Evolutionary conservation across 2,329 filamentous ascomycete genomes (phyloP).

Genomic region (Fusarium sp.): DNA sequence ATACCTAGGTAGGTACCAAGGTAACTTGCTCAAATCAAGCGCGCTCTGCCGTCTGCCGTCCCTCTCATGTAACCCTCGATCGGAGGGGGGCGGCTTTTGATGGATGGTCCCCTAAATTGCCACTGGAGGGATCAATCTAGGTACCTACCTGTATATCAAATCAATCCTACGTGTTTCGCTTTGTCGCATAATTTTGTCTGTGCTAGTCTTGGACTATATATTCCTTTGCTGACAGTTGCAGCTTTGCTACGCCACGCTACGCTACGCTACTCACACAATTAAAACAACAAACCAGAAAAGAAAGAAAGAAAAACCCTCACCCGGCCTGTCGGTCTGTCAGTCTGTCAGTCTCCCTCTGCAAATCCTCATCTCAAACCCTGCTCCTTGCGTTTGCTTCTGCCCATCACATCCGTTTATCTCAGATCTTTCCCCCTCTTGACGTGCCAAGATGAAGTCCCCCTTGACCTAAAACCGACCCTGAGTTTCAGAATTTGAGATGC

Average conservation of each 20-base stretch:
- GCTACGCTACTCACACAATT: constrained; percentile 4
- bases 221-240: not conserved
- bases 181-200: constrained; percentile 4
- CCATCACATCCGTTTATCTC: constrained; percentile 20
- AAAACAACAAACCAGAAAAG: not conserved
- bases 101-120: constrained; percentile 22
- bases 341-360: constrained; percentile 4
- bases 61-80: constrained; percentile 28
- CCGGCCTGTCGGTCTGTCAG: not conserved
- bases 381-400: constrained; percentile 3
- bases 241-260: constrained; percentile 13
- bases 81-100: constrained; percentile 5
- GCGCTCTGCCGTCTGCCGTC: constrained; percentile 27
- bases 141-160: too few species aligned
- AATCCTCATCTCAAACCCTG: constrained; percentile 25
- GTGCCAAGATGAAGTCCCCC: constrained; percentile 22
- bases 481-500: constrained; percentile 39
- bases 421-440: constrained; percentile 11
- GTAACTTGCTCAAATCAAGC: constrained; percentile 29
- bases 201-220: not conserved
- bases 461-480: constrained; percentile 31
- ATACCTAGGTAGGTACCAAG: too few species aligned
- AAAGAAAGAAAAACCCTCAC: not conserved
- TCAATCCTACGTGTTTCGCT: constrained; percentile 26
- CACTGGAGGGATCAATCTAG: not conserved